Percentiles rank a stretch among this genome's conserved stretches.
These are phyloP conservation scores for Castanea crenata DNA, from an alignment of 306 rosid genomes.

Conservation along the genomic window DNA sequence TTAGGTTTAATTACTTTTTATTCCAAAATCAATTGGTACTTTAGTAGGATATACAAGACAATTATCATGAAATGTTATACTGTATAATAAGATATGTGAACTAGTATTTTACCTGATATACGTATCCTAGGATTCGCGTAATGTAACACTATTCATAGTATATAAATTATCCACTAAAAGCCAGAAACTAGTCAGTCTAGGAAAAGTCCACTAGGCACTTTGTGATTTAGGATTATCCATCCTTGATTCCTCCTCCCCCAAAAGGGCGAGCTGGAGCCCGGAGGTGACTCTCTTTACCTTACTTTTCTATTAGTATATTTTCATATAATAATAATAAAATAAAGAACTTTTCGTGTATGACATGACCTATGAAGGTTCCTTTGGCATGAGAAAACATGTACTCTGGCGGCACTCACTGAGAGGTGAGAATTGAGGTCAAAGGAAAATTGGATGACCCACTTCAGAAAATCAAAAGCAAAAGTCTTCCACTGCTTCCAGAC, in stretches of 20 bases:
- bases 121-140: neutral
- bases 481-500: slow-evolving; percentile 27
- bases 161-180: neutral
- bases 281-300: slow-evolving; percentile 1
- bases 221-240: slow-evolving; percentile 24
- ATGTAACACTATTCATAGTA: neutral
- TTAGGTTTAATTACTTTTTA: no score
- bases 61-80: no score
- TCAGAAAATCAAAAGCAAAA: slow-evolving; percentile 22
- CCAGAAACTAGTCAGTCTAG: neutral
- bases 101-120: no score
- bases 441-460: slow-evolving; percentile 43
- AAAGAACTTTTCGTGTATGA: slow-evolving; percentile 6
- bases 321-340: slow-evolving; percentile 9
- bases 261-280: neutral
- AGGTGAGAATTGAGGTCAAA: slow-evolving; percentile 49
- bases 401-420: slow-evolving; percentile 21
- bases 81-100: no score
- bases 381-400: slow-evolving; percentile 17
- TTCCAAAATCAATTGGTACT: no score
- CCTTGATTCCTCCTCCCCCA: neutral
- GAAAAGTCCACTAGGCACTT: neutral
- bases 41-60: no score
- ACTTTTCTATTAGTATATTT: neutral
- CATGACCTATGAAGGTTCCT: slow-evolving; percentile 13